Percentiles rank a stretch among this genome's conserved stretches.
phyloP scores from a whole-genome alignment of 176 grass and related monocot species.

The Dendrocalamus sinicus region DNA sequence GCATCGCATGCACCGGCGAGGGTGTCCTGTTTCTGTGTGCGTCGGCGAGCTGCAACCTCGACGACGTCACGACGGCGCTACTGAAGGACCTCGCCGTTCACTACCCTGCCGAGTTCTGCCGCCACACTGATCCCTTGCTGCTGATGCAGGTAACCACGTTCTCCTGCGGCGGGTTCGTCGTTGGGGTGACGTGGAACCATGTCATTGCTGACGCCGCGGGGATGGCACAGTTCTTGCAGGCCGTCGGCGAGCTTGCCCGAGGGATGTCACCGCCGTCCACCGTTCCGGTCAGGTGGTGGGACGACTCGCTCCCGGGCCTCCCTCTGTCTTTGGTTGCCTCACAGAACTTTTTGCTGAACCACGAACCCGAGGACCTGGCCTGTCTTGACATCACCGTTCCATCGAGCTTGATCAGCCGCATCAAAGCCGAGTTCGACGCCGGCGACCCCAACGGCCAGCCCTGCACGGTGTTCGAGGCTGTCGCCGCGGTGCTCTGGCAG shows the following conservation, averaged over 20 bases:
- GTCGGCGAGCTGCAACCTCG: neutral
- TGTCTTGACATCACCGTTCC: slow-evolving; percentile 34
- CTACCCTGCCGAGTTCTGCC: neutral
- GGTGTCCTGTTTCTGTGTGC: neutral
- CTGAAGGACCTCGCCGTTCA: neutral
- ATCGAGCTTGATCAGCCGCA: neutral
- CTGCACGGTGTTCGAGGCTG: slow-evolving; percentile 48
- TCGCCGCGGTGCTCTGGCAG: slow-evolving; percentile 33
- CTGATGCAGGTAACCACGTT: slow-evolving; percentile 47
- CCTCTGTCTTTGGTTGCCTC: neutral
- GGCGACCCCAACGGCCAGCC: neutral
- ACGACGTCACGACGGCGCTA: neutral
- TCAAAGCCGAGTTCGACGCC: slow-evolving; percentile 13
- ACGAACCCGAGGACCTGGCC: neutral
- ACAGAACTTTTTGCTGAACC: slow-evolving; percentile 5
- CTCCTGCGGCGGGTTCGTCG: slow-evolving; percentile 36
- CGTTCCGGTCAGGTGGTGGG: neutral
- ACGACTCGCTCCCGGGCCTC: neutral
- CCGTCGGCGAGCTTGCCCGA: slow-evolving; percentile 30
- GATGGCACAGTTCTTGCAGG: slow-evolving; percentile 41
- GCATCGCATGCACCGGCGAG: neutral
- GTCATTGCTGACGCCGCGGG: neutral
- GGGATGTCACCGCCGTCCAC: neutral
- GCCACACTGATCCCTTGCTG: slow-evolving; percentile 12
- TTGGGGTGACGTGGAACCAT: slow-evolving; percentile 49